Base-by-base conservation (phyloP, 306 rosid species). In the Corylus avellana region DNA sequence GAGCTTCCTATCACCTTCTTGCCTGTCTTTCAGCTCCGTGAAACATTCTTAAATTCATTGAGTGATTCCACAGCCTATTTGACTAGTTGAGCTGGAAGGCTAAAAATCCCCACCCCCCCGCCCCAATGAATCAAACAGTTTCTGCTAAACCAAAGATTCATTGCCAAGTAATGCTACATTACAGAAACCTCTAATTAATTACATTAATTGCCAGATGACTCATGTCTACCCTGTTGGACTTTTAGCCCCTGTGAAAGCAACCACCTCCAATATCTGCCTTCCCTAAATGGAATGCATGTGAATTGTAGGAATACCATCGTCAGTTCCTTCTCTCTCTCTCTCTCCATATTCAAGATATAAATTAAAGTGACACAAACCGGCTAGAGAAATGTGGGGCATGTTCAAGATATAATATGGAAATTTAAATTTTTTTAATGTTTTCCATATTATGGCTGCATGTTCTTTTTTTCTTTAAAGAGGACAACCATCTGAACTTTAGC, bases 281-380 rank as follows among this genome's bases (percentile, higher is more conserved):
- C 88, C 81, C 87, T 82, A 42, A 80, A 85, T 78, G 90, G 83
- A 79, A 59, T 72, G 12, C 97, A 86, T 80, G 97, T 92, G 94
- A 42, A 90, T 72, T 20, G 71, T 77, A 44, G 86, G 85, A 86
- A 82, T 75, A 82, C 64, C 75, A 79, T 47, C 29, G 78, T 86
- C 85, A 85, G 47, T 79, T 76, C 83, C 82, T 76, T 37, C 14
- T 69, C 53, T 79, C 39, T 62, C 46, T 32, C 83, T 85, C 83
- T 79, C 70, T 74, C 78, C 53, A 46, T 75, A 12, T 91, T 84
- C 35, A 32, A 32, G 35, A 32, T 32, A 32, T 32, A 32, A 32
- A 32, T 32, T 85, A 89, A 89, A 85, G 75, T 46, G 53, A 70
- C 74, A 73, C 81, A 22, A 27, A 82, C 85, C 64, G 78, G 54